These are phyloP conservation scores for Daldinia childiae DNA, from an alignment of 495 filamentous ascomycete species.

Conservation along the genomic window DNA sequence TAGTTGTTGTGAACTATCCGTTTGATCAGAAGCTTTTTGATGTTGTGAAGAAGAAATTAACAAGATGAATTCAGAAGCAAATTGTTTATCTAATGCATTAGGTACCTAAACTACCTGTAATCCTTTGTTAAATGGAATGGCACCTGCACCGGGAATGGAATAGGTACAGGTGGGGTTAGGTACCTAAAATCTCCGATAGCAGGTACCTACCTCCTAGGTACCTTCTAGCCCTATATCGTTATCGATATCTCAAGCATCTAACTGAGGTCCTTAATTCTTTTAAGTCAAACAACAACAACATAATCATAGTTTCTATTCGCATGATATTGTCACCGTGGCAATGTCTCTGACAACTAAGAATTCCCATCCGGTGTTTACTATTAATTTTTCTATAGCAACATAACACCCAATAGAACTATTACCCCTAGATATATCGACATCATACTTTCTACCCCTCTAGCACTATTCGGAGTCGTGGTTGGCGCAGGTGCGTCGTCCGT, in stretches of 20 bases:
- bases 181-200: not conserved
- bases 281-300: too few species aligned
- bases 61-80: not conserved
- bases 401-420: conserved; percentile 2
- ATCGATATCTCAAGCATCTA: too few species aligned
- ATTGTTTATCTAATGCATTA: not conserved
- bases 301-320: too few species aligned
- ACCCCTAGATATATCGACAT: conserved; percentile 6
- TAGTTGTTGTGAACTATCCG: too few species aligned
- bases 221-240: too few species aligned
- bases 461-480: not conserved
- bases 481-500: not conserved
- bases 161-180: not conserved
- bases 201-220: not conserved
- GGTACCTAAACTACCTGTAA: not conserved
- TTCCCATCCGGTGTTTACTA: too few species aligned
- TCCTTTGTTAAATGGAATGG: not conserved
- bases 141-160: too few species aligned
- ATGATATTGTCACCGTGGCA: too few species aligned
- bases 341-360: too few species aligned
- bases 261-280: too few species aligned
- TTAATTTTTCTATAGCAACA: conserved; percentile 2
- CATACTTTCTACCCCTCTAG: conserved; percentile 2
- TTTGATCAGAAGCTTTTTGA: not conserved
- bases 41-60: not conserved